Conservation (phyloP, 2,329 filamentous ascomycete genomes). For the Lecanoromycetidae sp. region DNA sequence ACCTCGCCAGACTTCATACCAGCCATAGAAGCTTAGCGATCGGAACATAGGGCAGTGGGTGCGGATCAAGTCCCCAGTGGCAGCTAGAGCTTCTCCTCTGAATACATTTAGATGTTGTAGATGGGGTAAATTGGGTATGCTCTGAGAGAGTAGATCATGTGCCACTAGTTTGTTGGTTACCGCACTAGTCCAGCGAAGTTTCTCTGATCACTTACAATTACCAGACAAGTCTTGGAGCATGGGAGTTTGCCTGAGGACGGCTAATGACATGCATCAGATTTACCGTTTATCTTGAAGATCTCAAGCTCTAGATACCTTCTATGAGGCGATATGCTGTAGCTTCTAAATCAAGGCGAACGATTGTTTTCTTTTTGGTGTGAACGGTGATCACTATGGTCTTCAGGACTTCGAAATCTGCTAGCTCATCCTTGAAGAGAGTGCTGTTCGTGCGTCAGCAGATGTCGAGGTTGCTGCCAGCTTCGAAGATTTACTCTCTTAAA, state of each 20-base stretch:
- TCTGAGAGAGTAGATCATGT: slow-evolving; percentile 41
- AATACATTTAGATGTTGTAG: slow-evolving; percentile 49
- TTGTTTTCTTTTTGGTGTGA: slow-evolving; percentile 20
- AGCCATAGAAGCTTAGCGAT: slow-evolving; percentile 15
- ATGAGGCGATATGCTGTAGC: slow-evolving; percentile 38
- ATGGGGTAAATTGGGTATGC: slow-evolving; percentile 47
- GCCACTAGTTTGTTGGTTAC: slow-evolving; percentile 30
- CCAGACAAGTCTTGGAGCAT: slow-evolving; percentile 49
- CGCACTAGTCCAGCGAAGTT: not conserved
- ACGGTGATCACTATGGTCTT: slow-evolving; percentile 16
- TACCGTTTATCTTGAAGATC: not conserved
- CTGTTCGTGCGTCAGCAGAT: too few species aligned
- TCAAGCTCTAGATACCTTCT: slow-evolving; percentile 28
- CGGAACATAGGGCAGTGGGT: slow-evolving; percentile 15
- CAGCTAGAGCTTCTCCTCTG: slow-evolving; percentile 48
- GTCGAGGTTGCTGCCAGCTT: too few species aligned
- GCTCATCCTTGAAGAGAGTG: slow-evolving; percentile 40
- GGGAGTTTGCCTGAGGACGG: slow-evolving; percentile 36
- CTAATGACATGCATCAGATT: slow-evolving; percentile 21
- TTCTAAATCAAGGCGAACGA: slow-evolving; percentile 29
- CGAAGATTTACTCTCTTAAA: not conserved
- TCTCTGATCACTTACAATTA: slow-evolving; percentile 28
- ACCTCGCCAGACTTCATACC: slow-evolving; percentile 4
- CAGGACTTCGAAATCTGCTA: slow-evolving; percentile 33
- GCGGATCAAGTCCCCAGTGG: slow-evolving; percentile 31